Conservation (phyloP, 2,329 filamentous ascomycete species). For the Aspergillus spinulosporus region DNA sequence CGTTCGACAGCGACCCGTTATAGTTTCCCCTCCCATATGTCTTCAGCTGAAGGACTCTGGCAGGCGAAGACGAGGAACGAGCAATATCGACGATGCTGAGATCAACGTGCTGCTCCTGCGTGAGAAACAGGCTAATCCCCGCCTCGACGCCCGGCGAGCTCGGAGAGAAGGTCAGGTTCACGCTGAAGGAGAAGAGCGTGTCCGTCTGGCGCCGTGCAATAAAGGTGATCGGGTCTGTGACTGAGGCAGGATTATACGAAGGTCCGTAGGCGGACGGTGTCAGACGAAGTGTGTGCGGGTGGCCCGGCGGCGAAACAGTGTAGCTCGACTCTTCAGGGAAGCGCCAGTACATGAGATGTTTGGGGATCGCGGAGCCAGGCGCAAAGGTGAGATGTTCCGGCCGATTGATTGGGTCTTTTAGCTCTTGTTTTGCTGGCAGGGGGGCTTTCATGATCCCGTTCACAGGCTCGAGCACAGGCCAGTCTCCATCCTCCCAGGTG, state of each 20-base stretch:
- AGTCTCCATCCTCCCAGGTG: constrained; percentile 51
- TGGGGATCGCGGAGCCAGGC: constrained; percentile 48
- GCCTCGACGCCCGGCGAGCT: constrained; percentile 12
- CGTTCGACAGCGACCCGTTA: constrained; percentile 1
- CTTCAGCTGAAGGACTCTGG: not conserved
- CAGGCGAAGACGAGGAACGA: not conserved
- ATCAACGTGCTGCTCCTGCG: constrained; percentile 24
- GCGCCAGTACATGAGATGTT: constrained; percentile 59
- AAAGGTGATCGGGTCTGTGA: constrained; percentile 14
- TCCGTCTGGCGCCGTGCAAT: constrained; percentile 22
- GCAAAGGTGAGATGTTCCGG: constrained; percentile 52
- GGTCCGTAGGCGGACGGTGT: constrained; percentile 55
- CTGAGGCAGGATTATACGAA: constrained; percentile 48
- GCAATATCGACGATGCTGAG: constrained; percentile 15
- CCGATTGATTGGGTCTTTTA: constrained; percentile 36
- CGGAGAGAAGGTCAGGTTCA: constrained; percentile 15
- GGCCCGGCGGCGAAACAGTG: constrained; percentile 46
- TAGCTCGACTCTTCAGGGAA: constrained; percentile 50
- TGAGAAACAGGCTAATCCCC: constrained; percentile 22
- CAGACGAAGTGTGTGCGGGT: constrained; percentile 50
- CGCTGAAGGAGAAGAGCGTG: constrained; percentile 20
- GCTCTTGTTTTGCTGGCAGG: constrained; percentile 25
- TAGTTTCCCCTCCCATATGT: constrained; percentile 3
- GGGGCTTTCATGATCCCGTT: constrained; percentile 19
- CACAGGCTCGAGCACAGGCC: constrained; percentile 40